Evolutionary conservation across 768 basidiomycete species (phyloP), one percentile per base, ranked within the genome.

Genomic region (Collybiopsis luxurians): DNA sequence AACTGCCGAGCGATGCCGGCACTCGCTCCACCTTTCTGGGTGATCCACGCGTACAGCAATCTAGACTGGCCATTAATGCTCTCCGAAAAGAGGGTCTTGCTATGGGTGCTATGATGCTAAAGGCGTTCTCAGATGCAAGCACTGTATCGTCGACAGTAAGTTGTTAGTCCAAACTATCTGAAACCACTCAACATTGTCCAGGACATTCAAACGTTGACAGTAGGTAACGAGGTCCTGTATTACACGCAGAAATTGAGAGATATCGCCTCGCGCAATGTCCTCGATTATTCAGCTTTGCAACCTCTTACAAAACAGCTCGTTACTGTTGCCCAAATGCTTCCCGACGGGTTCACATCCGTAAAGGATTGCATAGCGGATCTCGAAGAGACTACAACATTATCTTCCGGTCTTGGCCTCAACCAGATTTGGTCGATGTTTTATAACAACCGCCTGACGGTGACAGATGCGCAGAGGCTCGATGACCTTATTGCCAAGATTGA

Each of bases 331-430:
- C 60, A 71, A 13, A 60, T 64, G 13, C 66, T 72, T 36, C 67
- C 78, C 3, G 51, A 69, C 2, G 42, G 57, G 3, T 79, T 83
- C 49, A 40, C 55, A 1, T 51, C 63, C 24, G 63, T 85, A 28
- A 63, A 61, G 9, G 48, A 53, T n/a, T 62, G 68, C 26, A 72
- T 73, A 5, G 56, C 71, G 30, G 62, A 64, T 5, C 72, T 95
- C 2, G 73, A 77, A 36, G 69, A 76, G 4, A 64, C 74, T 2
- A 74, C 89, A 15, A 81, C 80, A 2, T 78, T 85, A 15, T 82
- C 84, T 6, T 79, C 83, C n/a, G 95, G 95, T 3, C 75, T 83
- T 24, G 89, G 87, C 23, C 73, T 95, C 67, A 71, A 80, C 19
- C 76, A 85, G 21, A 81, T 96, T 34, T 96, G 93, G 93, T 73